Base-by-base conservation (phyloP, 2,329 filamentous ascomycete genomes). In the Colletotrichum chrysophilum region DNA sequence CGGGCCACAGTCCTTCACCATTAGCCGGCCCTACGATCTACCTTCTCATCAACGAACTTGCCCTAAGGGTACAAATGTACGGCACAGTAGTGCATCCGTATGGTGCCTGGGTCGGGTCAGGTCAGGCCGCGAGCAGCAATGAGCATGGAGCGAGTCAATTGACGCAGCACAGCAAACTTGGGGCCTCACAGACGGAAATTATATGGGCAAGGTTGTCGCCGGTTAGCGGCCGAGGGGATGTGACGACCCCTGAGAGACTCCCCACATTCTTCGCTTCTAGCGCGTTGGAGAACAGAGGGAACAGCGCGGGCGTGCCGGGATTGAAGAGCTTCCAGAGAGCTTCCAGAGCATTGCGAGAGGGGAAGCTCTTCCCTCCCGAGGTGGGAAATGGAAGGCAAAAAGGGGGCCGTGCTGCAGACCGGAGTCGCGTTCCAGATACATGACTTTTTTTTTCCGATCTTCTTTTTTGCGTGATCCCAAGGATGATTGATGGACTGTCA, bases 391-490 rank as follows among this genome's bases (percentile, higher is more conserved):
- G 70, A 48, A 67, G 48, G 48, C 12, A 52, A 61, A 28, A 66
- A 52, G 24, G 69, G 60, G 62, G 56, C 26, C 66, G 65, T 52
- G 43, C 62, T 56, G 38, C 24, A 38, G 36, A 30, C 65, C 55
- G 65, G 65, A 67, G 30, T n/a, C 36, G 38, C 66, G 72, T 72
- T 75, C 55, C 72, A 71, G 72, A 75, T 75, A 75, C 72, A 75
- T 24, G 24, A 61, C 60, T 28, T 28, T 26, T 28, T 34, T 32
- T 56, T 28, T 18, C 18, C 55, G 21, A 28, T 28, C 55, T 58
- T 58, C 10, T 18, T 26, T 58, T 58, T 58, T 18, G 21, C 55
- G 26, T 18, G 13, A 26, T 58, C 10, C 3, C 55, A 28, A 6
- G 24, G 26, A 9, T n/a, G 38, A 18, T 28, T 26, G 26, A 26